These are phyloP conservation scores for Keithomyces neogunnii DNA, from an alignment of 2,329 filamentous ascomycete species.

Conservation along the genomic window DNA sequence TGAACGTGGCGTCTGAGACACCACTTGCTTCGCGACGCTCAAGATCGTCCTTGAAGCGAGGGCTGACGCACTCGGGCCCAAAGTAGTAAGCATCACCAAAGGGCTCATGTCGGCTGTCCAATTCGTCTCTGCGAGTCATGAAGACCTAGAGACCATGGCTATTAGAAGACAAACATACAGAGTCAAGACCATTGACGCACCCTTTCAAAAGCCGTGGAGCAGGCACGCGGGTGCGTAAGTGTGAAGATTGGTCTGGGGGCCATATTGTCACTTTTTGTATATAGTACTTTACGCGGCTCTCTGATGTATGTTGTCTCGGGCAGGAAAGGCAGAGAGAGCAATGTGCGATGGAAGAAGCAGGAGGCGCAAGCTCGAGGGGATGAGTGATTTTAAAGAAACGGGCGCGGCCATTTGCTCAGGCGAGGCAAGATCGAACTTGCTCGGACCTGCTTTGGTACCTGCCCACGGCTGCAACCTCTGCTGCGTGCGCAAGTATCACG, in stretches of 20 bases:
- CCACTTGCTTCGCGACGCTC: conserved; percentile 50
- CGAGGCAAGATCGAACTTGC: background rate
- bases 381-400: background rate
- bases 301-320: background rate
- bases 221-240: conserved; percentile 87
- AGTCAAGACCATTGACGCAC: conserved; percentile 32
- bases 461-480: background rate
- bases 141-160: conserved; percentile 58
- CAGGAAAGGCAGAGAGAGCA: background rate
- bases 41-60: conserved; percentile 66
- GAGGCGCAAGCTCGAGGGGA: too few species aligned
- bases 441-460: background rate
- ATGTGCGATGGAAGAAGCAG: background rate
- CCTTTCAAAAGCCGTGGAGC: conserved; percentile 94
- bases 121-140: conserved; percentile 79
- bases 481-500: background rate
- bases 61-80: conserved; percentile 78
- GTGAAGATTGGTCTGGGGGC: conserved; percentile 61
- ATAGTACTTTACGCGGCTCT: too few species aligned
- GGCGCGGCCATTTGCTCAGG: background rate
- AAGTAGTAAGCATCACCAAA: conserved; percentile 97
- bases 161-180: background rate
- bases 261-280: conserved; percentile 1
- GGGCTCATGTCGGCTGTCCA: conserved; percentile 86
- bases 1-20: conserved; percentile 62